A percentile compares a stretch with the other conserved stretches of the same genome.
These are phyloP conservation scores for Talaromyces funiculosus DNA, from an alignment of 2,329 filamentous ascomycete genomes.

Conservation along the genomic window DNA sequence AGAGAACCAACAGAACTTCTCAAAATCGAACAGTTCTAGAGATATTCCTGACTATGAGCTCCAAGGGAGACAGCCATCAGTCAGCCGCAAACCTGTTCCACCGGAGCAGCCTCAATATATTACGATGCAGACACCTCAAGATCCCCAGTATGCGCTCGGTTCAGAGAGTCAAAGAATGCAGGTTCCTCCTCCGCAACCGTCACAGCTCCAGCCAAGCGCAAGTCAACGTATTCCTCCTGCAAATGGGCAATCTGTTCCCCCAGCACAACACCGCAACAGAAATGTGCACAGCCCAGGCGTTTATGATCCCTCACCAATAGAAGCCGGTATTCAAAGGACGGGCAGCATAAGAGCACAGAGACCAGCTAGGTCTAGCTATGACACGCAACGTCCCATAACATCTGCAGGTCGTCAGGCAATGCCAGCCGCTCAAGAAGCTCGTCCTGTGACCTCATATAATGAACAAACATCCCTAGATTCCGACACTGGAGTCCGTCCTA, in stretches of 20 bases:
- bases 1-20: constrained; percentile 14
- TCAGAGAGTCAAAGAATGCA: constrained; percentile 16
- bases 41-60: constrained; percentile 14
- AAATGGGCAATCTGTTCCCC: neutral
- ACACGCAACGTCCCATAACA: neutral
- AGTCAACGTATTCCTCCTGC: neutral
- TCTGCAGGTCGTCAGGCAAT: constrained; percentile 1
- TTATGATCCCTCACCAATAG: neutral
- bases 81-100: neutral
- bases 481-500: constrained; percentile 9
- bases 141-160: constrained; percentile 20
- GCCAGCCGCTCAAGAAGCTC: neutral
- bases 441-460: constrained; percentile 1
- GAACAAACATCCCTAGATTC: constrained; percentile 5
- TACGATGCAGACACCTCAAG: constrained; percentile 16
- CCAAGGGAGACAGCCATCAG: constrained; percentile 8
- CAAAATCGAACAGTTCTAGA: neutral
- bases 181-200: constrained; percentile 16
- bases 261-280: neutral
- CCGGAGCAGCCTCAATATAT: constrained; percentile 19
- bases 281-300: neutral
- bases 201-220: neutral
- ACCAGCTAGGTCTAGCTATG: neutral
- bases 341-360: constrained; percentile 8
- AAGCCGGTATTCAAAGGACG: neutral